A percentile compares a stretch with the other conserved stretches of the same genome.
Conservation (phyloP, 2,329 filamentous ascomycete genomes). For the Hymenoscyphus fraxineus region DNA sequence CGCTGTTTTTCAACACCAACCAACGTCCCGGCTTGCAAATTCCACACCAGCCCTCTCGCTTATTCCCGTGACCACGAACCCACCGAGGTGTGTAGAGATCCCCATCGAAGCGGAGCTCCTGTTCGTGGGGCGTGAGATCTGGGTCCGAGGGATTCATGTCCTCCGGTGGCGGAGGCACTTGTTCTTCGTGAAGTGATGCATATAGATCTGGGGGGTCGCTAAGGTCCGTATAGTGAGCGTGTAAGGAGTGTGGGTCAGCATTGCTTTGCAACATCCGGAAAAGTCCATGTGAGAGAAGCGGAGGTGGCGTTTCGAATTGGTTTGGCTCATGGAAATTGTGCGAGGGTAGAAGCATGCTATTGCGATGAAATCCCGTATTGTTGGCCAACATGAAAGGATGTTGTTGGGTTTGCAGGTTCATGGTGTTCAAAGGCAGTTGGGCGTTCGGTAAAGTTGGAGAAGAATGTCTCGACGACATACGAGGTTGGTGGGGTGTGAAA, state of each 20-base stretch:
- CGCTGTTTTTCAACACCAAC: slow-evolving; percentile 85
- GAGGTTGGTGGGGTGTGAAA: slow-evolving; percentile 51
- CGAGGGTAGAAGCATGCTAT: slow-evolving; percentile 57
- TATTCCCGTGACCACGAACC: slow-evolving; percentile 82
- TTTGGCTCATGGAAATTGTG: slow-evolving; percentile 39
- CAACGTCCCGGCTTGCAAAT: slow-evolving; percentile 83
- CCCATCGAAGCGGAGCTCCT: slow-evolving; percentile 72
- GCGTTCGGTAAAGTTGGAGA: slow-evolving; percentile 43
- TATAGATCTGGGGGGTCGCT: slow-evolving; percentile 76
- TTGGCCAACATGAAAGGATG: slow-evolving; percentile 53
- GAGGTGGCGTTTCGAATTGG: slow-evolving; percentile 56
- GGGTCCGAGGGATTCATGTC: slow-evolving; percentile 79
- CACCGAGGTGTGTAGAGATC: slow-evolving; percentile 81
- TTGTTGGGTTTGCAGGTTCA: slow-evolving; percentile 54
- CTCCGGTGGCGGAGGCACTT: slow-evolving; percentile 68
- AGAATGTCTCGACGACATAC: slow-evolving; percentile 52
- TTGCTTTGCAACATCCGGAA: slow-evolving; percentile 75
- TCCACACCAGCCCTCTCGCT: slow-evolving; percentile 85
- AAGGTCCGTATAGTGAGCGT: slow-evolving; percentile 68
- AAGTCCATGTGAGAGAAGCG: slow-evolving; percentile 64
- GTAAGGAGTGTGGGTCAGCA: slow-evolving; percentile 62
- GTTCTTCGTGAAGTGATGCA: slow-evolving; percentile 69
- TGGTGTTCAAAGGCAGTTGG: slow-evolving; percentile 44
- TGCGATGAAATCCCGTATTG: slow-evolving; percentile 48
- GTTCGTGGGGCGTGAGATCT: slow-evolving; percentile 72